Evolutionary conservation across 2,329 filamentous ascomycete genomes (phyloP).

Genomic region (Cordyceps fumosorosea): DNA sequence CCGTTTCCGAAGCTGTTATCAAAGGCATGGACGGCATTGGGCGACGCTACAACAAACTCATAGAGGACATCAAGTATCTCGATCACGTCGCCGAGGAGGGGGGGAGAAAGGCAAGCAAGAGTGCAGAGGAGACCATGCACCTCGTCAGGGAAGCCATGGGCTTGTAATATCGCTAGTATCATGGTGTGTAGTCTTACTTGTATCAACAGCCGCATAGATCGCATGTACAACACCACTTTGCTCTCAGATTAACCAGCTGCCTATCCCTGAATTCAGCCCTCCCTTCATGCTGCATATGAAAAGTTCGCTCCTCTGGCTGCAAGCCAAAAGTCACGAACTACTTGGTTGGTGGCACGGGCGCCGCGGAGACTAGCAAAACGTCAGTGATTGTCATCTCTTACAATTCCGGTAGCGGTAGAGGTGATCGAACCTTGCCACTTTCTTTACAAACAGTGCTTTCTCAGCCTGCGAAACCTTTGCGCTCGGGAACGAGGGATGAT

Average conservation of each 20-base stretch:
- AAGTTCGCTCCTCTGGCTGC: conserved; percentile 56
- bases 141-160: conserved; percentile 47
- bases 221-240: neutral
- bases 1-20: conserved; percentile 53
- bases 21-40: conserved; percentile 47
- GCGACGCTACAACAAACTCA: conserved; percentile 47
- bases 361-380: conserved; percentile 50
- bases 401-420: neutral
- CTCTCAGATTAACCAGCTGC: neutral
- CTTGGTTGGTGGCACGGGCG: conserved; percentile 55
- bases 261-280: neutral
- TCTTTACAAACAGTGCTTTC: conserved; percentile 59
- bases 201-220: neutral
- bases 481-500: conserved; percentile 50
- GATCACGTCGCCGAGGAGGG: conserved; percentile 53
- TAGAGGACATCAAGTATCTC: conserved; percentile 44
- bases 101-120: conserved; percentile 52
- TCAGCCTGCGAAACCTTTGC: conserved; percentile 52
- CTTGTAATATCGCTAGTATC: conserved; percentile 23
- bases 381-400: neutral
- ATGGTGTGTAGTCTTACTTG: neutral
- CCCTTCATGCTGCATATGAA: conserved; percentile 48
- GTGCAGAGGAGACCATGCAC: conserved; percentile 52
- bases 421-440: conserved; percentile 50
- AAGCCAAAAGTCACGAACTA: conserved; percentile 69